These are phyloP conservation scores for Xylariomycetidae sp. DNA, from an alignment of 2,329 filamentous ascomycete genomes.

Conservation along the genomic window DNA sequence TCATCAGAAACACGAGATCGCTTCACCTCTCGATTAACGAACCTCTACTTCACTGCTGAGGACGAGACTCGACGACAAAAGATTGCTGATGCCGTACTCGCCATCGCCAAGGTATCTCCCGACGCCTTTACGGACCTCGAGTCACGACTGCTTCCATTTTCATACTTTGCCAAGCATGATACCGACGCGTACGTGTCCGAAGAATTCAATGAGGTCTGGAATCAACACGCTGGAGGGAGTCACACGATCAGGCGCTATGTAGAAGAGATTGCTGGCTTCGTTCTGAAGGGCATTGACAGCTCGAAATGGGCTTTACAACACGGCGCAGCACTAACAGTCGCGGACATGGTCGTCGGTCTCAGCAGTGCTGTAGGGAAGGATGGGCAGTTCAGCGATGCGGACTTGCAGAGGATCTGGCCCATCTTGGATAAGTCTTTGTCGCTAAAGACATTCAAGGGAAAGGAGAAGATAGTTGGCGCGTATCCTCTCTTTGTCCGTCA, in stretches of 20 bases:
- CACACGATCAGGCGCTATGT: constrained; percentile 80
- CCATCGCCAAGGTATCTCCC: constrained; percentile 78
- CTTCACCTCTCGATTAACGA: constrained; percentile 50
- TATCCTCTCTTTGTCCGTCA: constrained; percentile 73
- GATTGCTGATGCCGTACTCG: constrained; percentile 74
- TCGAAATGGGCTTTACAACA: constrained; percentile 89
- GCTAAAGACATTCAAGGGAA: constrained; percentile 89
- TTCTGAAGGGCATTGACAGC: constrained; percentile 64
- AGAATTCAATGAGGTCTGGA: constrained; percentile 81
- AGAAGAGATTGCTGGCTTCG: constrained; percentile 69
- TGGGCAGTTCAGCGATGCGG: constrained; percentile 53
- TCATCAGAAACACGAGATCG: constrained; percentile 42
- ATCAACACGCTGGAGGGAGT: constrained; percentile 79
- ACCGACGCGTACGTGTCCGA: constrained; percentile 72
- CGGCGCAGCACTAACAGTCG: constrained; percentile 73
- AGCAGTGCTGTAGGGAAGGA: constrained; percentile 50
- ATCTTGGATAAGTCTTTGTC: constrained; percentile 73
- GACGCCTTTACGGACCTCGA: constrained; percentile 81
- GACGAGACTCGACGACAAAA: constrained; percentile 70
- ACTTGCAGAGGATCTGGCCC: constrained; percentile 69
- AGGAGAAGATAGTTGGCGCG: constrained; percentile 75
- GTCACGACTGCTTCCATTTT: constrained; percentile 71
- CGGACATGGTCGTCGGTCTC: constrained; percentile 64
- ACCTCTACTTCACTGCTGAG: constrained; percentile 75
- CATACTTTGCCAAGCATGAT: constrained; percentile 85